phyloP scores from a whole-genome alignment of 768 basidiomycete genomes.

The Tylopilus felleus region DNA sequence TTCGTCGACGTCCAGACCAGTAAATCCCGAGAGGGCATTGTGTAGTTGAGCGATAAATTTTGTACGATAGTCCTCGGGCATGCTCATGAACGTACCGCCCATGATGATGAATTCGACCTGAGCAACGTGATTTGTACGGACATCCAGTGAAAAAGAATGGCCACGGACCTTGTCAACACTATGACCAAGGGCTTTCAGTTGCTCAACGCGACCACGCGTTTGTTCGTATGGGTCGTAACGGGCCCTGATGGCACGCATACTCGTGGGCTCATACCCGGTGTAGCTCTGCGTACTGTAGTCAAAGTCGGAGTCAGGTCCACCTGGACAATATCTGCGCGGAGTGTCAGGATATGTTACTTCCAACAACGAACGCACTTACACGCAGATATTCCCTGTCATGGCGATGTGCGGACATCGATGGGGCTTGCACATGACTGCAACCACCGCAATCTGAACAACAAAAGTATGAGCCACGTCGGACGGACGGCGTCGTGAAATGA shows the following conservation, averaged over 20 bases:
- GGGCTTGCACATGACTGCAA: constrained; percentile 99
- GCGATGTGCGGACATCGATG: constrained; percentile 99
- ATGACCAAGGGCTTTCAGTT: constrained; percentile 93
- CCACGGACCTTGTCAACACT: constrained; percentile 85
- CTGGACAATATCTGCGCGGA: constrained; percentile 81
- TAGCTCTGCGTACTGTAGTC: constrained; percentile 98
- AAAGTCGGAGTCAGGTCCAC: constrained; percentile 98
- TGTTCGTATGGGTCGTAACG: constrained; percentile 98
- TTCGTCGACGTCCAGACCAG: constrained; percentile 90
- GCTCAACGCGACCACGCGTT: constrained; percentile 91
- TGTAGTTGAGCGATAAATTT: constrained; percentile 95
- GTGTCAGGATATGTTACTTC: not conserved
- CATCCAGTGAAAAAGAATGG: not conserved
- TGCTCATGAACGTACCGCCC: constrained; percentile 99
- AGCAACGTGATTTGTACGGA: not conserved
- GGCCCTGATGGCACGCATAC: constrained; percentile 97
- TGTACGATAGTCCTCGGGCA: constrained; percentile 93
- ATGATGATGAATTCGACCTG: constrained; percentile 91
- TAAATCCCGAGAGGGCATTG: constrained; percentile 94
- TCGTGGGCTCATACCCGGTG: constrained; percentile 94
- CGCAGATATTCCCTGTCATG: constrained; percentile 99
- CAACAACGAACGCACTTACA: constrained; percentile 48
- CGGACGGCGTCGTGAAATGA: not conserved
- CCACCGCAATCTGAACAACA: constrained; percentile 80
- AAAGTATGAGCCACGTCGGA: not conserved